These are phyloP conservation scores for Royoungia palumana DNA, from an alignment of 768 basidiomycete genomes.

Conservation along the genomic window DNA sequence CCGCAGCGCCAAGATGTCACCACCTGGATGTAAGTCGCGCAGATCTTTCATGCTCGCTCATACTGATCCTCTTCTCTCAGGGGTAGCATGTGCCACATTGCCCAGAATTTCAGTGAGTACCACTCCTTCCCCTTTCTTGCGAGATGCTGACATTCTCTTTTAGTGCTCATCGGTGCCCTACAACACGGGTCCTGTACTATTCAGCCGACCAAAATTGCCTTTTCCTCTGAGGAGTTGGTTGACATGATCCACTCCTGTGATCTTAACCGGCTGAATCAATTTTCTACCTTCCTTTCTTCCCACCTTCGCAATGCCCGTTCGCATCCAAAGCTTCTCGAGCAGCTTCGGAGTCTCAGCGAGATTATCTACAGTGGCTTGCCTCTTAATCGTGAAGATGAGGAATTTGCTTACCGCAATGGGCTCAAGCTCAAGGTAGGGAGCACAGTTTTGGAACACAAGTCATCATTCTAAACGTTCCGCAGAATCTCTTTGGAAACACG, in stretches of 20 bases:
- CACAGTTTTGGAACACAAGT: constrained; percentile 11
- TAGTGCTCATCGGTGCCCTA: constrained; percentile 65
- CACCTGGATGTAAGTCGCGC: constrained; percentile 61
- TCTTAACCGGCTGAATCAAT: constrained; percentile 75
- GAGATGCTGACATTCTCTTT: constrained; percentile 17
- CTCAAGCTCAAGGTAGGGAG: constrained; percentile 58
- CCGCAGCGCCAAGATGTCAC: constrained; percentile 62
- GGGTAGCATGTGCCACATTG: constrained; percentile 85
- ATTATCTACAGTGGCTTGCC: constrained; percentile 65
- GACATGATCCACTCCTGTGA: constrained; percentile 67
- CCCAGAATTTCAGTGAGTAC: constrained; percentile 66
- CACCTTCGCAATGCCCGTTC: constrained; percentile 60
- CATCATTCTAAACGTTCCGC: constrained; percentile 21
- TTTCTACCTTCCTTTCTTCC: constrained; percentile 61
- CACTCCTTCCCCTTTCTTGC: constrained; percentile 13
- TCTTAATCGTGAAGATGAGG: constrained; percentile 64
- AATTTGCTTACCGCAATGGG: constrained; percentile 62
- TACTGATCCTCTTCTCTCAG: constrained; percentile 43
- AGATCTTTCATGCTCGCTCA: constrained; percentile 16
- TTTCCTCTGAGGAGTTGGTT: constrained; percentile 63
- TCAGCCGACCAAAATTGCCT: constrained; percentile 63
- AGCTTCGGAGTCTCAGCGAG: constrained; percentile 57
- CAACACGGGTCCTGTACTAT: constrained; percentile 73
- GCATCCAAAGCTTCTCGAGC: constrained; percentile 57
- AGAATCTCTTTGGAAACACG: constrained; percentile 82